A percentile compares a stretch with the other conserved stretches of the same genome.
These are phyloP conservation scores for Aspergillus tamarii DNA, from an alignment of 2,329 filamentous ascomycete species.

Conservation along the genomic window DNA sequence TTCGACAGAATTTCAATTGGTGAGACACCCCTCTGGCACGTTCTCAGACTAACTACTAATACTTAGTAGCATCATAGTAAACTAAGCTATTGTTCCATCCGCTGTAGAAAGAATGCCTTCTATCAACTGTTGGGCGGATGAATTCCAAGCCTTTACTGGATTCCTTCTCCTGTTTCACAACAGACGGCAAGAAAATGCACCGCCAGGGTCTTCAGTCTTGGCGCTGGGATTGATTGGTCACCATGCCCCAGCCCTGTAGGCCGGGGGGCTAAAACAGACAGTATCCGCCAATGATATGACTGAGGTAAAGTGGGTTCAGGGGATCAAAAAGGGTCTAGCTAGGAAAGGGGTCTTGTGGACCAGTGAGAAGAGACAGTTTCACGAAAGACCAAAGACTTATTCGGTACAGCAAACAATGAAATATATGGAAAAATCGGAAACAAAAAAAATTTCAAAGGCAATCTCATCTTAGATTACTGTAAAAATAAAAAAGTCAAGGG, in stretches of 20 bases:
- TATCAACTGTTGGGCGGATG: neutral
- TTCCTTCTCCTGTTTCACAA: slow-evolving; percentile 6
- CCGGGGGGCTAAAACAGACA: neutral
- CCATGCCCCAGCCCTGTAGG: neutral
- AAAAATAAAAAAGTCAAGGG: neutral
- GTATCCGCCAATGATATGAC: neutral
- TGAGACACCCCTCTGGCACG: neutral
- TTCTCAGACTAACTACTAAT: neutral
- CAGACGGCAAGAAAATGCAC: slow-evolving; percentile 1
- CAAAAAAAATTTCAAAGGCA: neutral
- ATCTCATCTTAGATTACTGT: neutral
- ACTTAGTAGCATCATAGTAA: neutral
- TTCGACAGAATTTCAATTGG: neutral
- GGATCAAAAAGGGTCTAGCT: neutral
- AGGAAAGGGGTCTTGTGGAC: neutral
- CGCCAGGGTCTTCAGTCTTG: slow-evolving; percentile 4
- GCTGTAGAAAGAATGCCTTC: neutral
- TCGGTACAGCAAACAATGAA: neutral
- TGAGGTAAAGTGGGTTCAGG: neutral
- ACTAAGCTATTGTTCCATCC: neutral
- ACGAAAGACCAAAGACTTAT: neutral
- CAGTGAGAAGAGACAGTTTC: neutral
- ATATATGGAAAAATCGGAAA: neutral
- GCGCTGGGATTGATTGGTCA: neutral
- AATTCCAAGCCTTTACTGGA: neutral